Evolutionary conservation across 2,329 filamentous ascomycete genomes (phyloP).

Genomic region (Claviceps arundinis): DNA sequence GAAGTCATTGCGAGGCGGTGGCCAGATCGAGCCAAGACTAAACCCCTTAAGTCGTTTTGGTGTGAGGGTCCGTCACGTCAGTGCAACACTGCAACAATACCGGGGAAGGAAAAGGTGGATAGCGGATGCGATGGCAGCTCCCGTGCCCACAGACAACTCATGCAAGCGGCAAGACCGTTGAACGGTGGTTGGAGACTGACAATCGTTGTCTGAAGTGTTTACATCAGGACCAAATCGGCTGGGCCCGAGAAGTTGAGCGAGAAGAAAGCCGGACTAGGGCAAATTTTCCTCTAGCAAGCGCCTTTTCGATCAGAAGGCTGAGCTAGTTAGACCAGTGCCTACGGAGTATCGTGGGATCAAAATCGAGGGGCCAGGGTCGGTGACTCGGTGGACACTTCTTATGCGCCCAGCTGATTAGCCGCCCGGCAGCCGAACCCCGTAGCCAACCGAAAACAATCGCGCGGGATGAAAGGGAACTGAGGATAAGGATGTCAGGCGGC

Average conservation of each 20-base stretch:
- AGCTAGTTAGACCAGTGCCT: not conserved
- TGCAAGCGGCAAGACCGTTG: not conserved
- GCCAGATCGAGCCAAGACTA: conserved; percentile 4
- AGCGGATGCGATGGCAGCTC: conserved; percentile 1
- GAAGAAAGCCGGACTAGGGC: not conserved
- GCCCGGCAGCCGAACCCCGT: not conserved
- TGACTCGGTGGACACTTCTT: not conserved
- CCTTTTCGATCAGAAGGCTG: not conserved
- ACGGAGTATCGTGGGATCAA: not conserved
- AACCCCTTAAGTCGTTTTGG: not conserved
- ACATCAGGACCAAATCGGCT: not conserved
- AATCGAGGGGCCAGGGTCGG: not conserved
- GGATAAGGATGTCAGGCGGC: not conserved
- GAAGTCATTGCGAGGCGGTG: conserved; percentile 11
- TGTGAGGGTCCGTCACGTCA: not conserved
- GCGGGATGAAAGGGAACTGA: not conserved
- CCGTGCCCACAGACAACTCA: not conserved
- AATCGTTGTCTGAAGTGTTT: not conserved
- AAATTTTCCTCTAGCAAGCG: not conserved
- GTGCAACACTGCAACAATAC: not conserved
- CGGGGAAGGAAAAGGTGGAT: conserved; percentile 1
- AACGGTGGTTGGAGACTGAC: not conserved
- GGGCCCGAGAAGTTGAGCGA: not conserved
- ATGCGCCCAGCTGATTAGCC: not conserved
- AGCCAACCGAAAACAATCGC: not conserved